Base-by-base conservation (phyloP, 805 yeast genomes). In the Middelhovenomyces tepae region DNA sequence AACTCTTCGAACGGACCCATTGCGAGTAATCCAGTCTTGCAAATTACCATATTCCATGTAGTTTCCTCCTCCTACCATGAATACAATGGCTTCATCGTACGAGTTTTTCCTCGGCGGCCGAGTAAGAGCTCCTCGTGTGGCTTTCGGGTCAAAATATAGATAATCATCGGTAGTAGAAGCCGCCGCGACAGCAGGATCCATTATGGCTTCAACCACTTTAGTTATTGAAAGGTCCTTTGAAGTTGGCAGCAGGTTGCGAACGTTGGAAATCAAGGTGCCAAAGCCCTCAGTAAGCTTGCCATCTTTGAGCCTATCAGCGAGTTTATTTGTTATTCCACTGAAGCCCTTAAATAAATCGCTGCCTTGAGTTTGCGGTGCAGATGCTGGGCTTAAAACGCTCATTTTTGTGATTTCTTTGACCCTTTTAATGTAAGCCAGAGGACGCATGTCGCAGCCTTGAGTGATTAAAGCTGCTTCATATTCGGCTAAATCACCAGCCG, bases 21-120 rank as follows among this genome's bases (percentile, higher is more conserved):
- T 53, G 28, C 62, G 45, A 7, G 40, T 55, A 0, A 75, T 73
- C 93, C 95, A 87, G 56, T 87, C 95, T 56, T 84, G 94, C 50
- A 91, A 69, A 51, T 89, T 89, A 39, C 87, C 93, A 54, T 89
- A 91, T 60, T 91, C 99, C 42, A 83, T 62, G 54, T 86, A 91
- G 57, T 84, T 87, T 30, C 97, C 97, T 22, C 98, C 98, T 16
- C 98, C 99, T 36, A 91, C 87, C 33, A 87, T 84, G 56, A 91
- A 91, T 14, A 91, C 94, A 31, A 84, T 62, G 1, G 93, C 75
- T 45, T 85, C 91, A 38, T 75, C 75, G 55, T 83, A 85, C 7
- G 78, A 64, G 45, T 78, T 82, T 51, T 94, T 74, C 55, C 75
- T 80, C 23, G 96, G 96, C 22, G 87, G 89, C 47, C 80, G 76